Base-by-base conservation (phyloP, 768 basidiomycete genomes). In the Xerocomellus intermedius region DNA sequence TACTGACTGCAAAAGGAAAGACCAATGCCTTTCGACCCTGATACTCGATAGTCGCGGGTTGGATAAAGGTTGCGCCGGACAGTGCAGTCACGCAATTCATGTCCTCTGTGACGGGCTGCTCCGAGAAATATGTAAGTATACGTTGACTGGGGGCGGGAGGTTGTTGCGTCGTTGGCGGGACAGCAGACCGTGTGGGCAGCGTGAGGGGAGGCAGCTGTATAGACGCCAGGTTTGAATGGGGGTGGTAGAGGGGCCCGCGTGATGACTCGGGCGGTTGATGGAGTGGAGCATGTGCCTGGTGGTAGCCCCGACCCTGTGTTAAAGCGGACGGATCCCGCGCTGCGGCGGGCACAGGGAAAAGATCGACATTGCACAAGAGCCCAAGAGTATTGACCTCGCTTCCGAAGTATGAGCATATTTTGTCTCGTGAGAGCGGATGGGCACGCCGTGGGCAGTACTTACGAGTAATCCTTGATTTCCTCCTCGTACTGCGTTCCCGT, bases 341-440 rank as follows among this genome's bases (percentile, higher is more conserved):
- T 58, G 61, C 35, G 32, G 53, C 56, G 52, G 78, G 75, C 8
- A 88, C 80, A 5, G 84, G 85, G 58, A 88, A 89, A 17, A 92
- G 75, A 70, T 91, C 90, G 38, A 88, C 87, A 3, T 85, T 87
- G 69, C 90, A 91, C 16, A 92, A 67, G 13, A 90, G 75, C 2
- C 89, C 90, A 30, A 82, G 75, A n/a, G 75, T 75, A 51, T 85
- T 80, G 42, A 86, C 69, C 39, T 81, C 79, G 41, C 88, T 89
- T 63, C n/a, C 54, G 47, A 19, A 42, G 59, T 42, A 19, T 64
- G 56, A 57, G 54, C 50, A 13, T 39, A n/a, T 21, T 28, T 36
- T 35, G 3, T 28, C 38, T 24, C 32, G 7, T 19, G 14, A 35
- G 33, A 32, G 30, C 21, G 17, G 36, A 32, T 6, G 46, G 36